Percentiles rank a stretch among this genome's conserved stretches.
phyloP scores from a whole-genome alignment of 495 filamentous ascomycete species.

The Glonium stellatum region DNA sequence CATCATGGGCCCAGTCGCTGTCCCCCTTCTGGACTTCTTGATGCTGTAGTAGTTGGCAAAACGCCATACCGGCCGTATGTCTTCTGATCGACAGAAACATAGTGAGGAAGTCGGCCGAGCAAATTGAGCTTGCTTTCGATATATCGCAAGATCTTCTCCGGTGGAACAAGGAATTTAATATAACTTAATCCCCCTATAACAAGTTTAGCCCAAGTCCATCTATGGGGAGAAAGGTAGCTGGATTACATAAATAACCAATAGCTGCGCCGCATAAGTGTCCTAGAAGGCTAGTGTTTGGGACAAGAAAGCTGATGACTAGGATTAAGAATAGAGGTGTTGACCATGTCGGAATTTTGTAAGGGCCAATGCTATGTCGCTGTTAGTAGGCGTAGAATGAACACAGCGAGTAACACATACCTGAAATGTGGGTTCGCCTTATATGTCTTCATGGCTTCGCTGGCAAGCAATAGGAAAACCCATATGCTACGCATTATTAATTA shows the following conservation, averaged over 20 bases:
- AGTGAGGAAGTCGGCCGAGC: slow-evolving; percentile 73
- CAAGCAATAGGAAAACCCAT: slow-evolving; percentile 84
- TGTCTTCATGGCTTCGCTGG: slow-evolving; percentile 74
- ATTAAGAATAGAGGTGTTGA: slow-evolving; percentile 72
- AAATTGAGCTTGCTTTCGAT: slow-evolving; percentile 81
- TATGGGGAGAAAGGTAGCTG: background rate
- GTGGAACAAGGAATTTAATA: slow-evolving; percentile 74
- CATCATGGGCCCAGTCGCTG: slow-evolving; percentile 18
- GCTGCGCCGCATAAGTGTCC: slow-evolving; percentile 77
- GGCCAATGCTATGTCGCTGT: slow-evolving; percentile 44
- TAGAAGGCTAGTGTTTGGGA: slow-evolving; percentile 74
- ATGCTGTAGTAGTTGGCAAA: slow-evolving; percentile 50
- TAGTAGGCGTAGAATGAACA: background rate
- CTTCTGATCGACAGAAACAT: slow-evolving; percentile 89
- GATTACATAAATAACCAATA: slow-evolving; percentile 80
- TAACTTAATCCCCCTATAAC: slow-evolving; percentile 71
- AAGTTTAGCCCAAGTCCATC: too few species aligned
- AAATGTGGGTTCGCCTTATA: slow-evolving; percentile 69
- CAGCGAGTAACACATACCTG: slow-evolving; percentile 35
- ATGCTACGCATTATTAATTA: slow-evolving; percentile 47
- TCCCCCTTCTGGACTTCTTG: slow-evolving; percentile 20
- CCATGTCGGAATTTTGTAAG: slow-evolving; percentile 83
- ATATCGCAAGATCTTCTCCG: slow-evolving; percentile 72
- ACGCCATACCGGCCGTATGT: slow-evolving; percentile 93
- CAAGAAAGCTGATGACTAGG: slow-evolving; percentile 60